Conservation (phyloP, 1,284 basidiomycete genomes). For the Malassezia brasiliensis region DNA sequence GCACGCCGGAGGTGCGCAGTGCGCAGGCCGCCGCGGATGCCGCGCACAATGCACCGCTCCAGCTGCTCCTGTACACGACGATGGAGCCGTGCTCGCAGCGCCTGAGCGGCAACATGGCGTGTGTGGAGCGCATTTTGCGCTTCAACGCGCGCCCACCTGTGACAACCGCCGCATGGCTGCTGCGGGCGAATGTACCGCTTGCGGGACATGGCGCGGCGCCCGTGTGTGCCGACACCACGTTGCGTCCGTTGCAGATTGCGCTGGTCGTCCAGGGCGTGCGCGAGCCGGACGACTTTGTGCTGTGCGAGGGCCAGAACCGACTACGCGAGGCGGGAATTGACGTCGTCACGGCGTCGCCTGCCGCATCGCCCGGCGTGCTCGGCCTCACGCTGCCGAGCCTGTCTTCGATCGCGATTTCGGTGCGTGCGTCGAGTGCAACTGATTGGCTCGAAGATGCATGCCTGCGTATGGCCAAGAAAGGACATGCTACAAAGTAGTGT, state of each 20-base stretch:
- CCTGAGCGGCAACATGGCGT: constrained; percentile 75
- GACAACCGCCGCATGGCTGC: constrained; percentile 13
- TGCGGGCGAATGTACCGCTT: not conserved
- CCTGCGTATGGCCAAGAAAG: constrained; percentile 30
- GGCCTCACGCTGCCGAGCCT: constrained; percentile 7
- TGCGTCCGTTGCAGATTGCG: constrained; percentile 52
- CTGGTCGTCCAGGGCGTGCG: constrained; percentile 79
- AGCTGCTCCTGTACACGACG: constrained; percentile 77
- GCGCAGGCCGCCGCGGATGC: not conserved
- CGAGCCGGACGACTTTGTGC: constrained; percentile 90
- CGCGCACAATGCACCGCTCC: constrained; percentile 20
- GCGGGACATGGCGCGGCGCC: not conserved
- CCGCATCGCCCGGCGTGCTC: constrained; percentile 27
- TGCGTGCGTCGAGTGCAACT: not conserved
- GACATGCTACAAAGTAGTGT: constrained; percentile 3
- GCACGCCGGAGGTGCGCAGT: not conserved
- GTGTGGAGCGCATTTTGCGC: constrained; percentile 71
- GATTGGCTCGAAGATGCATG: constrained; percentile 28
- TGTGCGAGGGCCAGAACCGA: constrained; percentile 73
- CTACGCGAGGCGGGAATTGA: constrained; percentile 66
- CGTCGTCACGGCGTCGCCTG: constrained; percentile 58
- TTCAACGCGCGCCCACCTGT: constrained; percentile 27
- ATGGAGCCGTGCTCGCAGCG: constrained; percentile 92
- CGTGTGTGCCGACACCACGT: not conserved
- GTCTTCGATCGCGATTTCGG: constrained; percentile 1